Evolutionary conservation across 2,329 filamentous ascomycete species (phyloP).

Genomic region (Xylariales sp.): DNA sequence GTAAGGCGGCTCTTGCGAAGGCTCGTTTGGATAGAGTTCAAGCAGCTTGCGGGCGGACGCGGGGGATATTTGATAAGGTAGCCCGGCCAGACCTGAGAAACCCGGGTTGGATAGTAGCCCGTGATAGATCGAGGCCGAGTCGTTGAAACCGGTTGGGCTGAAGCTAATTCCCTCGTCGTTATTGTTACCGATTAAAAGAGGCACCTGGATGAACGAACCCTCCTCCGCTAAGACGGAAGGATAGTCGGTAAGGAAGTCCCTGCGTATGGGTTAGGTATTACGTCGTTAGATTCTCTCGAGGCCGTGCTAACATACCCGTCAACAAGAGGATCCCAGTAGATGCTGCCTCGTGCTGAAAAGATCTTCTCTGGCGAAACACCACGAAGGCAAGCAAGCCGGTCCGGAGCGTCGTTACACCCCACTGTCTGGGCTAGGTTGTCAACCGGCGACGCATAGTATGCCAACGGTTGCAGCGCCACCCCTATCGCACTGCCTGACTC

Average conservation of each 20-base stretch:
- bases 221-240: constrained; percentile 57
- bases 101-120: not conserved
- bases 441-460: constrained; percentile 51
- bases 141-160: constrained; percentile 50
- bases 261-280: not conserved
- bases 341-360: constrained; percentile 50
- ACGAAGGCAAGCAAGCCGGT: constrained; percentile 54
- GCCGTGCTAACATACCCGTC: constrained; percentile 49
- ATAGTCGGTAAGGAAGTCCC: constrained; percentile 59
- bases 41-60: constrained; percentile 57
- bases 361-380: constrained; percentile 47
- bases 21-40: constrained; percentile 61
- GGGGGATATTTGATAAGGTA: constrained; percentile 59
- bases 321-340: constrained; percentile 57
- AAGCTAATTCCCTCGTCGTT: constrained; percentile 60
- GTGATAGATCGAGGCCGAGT: constrained; percentile 56
- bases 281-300: not conserved
- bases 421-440: constrained; percentile 51
- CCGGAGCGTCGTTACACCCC: constrained; percentile 50
- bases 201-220: constrained; percentile 57
- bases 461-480: constrained; percentile 45
- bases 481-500: constrained; percentile 59
- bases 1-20: constrained; percentile 58
- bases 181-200: constrained; percentile 60
- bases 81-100: constrained; percentile 54